Conservation (phyloP, 345 rosid species). For the Salix exigua region DNA sequence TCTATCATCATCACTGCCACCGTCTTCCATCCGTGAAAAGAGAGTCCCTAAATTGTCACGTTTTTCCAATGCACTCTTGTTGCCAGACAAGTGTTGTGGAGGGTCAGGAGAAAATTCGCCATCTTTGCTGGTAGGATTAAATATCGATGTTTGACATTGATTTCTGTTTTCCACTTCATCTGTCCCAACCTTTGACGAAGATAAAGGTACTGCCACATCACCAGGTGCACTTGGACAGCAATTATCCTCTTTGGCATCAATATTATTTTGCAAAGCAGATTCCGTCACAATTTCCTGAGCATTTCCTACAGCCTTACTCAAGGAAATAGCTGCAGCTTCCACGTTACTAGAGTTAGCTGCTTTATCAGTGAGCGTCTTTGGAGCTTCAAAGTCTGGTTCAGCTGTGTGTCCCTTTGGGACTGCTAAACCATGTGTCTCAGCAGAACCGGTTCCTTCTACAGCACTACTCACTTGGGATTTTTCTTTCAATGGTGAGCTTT, state of each 20-base stretch:
- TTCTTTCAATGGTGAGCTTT: slow-evolving; percentile 35
- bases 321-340: slow-evolving; percentile 38
- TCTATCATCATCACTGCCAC: slow-evolving; percentile 34
- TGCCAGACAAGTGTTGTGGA: slow-evolving; percentile 34
- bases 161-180: slow-evolving; percentile 26
- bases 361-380: slow-evolving; percentile 17
- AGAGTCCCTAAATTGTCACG: slow-evolving; percentile 26
- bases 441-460: slow-evolving; percentile 26
- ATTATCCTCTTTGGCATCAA: slow-evolving; percentile 34
- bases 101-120: slow-evolving; percentile 38
- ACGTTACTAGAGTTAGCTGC: slow-evolving; percentile 36
- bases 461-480: slow-evolving; percentile 14
- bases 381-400: slow-evolving; percentile 41
- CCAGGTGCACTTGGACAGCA: slow-evolving; percentile 8
- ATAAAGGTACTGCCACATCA: slow-evolving; percentile 27
- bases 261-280: slow-evolving; percentile 29
- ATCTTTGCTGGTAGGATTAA: slow-evolving; percentile 24
- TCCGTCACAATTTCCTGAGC: slow-evolving; percentile 27
- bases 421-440: slow-evolving; percentile 28
- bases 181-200: slow-evolving; percentile 28
- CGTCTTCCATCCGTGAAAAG: slow-evolving; percentile 32
- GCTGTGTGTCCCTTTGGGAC: slow-evolving; percentile 30
- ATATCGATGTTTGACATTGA: slow-evolving; percentile 18
- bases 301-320: slow-evolving; percentile 32
- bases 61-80: slow-evolving; percentile 30